A percentile compares a stretch with the other conserved stretches of the same genome.
Conservation (phyloP, 768 basidiomycete genomes). For the Lentinula raphanica region DNA sequence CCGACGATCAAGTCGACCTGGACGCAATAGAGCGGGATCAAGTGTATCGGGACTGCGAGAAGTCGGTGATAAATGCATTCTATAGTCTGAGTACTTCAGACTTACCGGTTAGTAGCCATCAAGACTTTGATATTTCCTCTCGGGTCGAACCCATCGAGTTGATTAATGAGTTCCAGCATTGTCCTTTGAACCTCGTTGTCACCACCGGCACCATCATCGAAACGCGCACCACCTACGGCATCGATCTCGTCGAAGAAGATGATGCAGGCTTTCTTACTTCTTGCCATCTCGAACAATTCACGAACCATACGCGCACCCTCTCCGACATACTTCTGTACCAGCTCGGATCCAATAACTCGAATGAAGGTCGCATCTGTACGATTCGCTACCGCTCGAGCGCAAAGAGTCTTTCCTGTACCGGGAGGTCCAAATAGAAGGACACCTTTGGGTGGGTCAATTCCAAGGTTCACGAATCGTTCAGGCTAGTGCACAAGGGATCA, state of each 20-base stretch:
- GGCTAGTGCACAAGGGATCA: slow-evolving; percentile 54
- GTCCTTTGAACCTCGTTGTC: slow-evolving; percentile 99
- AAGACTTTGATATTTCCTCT: slow-evolving; percentile 99
- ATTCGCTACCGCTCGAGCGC: slow-evolving; percentile 97
- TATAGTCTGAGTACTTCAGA: slow-evolving; percentile 6
- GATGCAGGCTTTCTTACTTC: slow-evolving; percentile 98
- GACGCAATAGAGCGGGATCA: slow-evolving; percentile 92
- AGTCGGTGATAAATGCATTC: not conserved
- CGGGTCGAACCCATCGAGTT: slow-evolving; percentile 97
- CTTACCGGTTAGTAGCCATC: slow-evolving; percentile 96
- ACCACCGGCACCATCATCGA: slow-evolving; percentile 97
- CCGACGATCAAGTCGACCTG: slow-evolving; percentile 94
- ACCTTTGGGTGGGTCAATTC: slow-evolving; percentile 98
- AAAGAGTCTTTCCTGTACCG: slow-evolving; percentile 98
- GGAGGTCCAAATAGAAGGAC: slow-evolving; percentile 94
- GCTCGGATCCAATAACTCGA: slow-evolving; percentile 96
- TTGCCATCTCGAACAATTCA: slow-evolving; percentile 98
- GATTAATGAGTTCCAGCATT: slow-evolving; percentile 98
- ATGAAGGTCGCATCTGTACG: slow-evolving; percentile 99
- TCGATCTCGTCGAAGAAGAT: slow-evolving; percentile 99
- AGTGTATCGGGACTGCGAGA: slow-evolving; percentile 87
- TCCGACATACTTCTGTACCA: slow-evolving; percentile 99
- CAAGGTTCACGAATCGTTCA: slow-evolving; percentile 96
- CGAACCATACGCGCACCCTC: slow-evolving; percentile 99
- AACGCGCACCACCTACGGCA: slow-evolving; percentile 95